Evolutionary conservation across 225 moss, liverwort and hornwort species (phyloP).

Genomic region (Physcomitrellopsis africana): DNA sequence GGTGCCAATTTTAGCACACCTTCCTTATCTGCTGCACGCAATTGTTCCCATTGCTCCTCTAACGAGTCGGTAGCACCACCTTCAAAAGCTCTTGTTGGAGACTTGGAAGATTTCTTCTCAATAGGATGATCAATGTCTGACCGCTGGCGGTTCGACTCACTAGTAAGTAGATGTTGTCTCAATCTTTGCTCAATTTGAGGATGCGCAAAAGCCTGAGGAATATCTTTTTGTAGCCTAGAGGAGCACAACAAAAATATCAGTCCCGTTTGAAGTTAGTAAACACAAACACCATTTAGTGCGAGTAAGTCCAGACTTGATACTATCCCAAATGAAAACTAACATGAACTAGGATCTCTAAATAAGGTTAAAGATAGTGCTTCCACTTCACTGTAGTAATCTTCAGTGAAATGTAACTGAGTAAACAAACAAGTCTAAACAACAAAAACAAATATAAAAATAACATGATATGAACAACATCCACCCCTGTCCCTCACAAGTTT

Average conservation of each 20-base stretch:
- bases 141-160: slow-evolving; percentile 30
- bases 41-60: slow-evolving; percentile 68
- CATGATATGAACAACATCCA: background rate
- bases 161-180: slow-evolving; percentile 39
- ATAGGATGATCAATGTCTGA: slow-evolving; percentile 29
- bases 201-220: slow-evolving; percentile 46
- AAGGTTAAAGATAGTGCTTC: background rate
- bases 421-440: background rate
- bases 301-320: slow-evolving; percentile 11
- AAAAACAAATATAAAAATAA: background rate
- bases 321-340: slow-evolving; percentile 21
- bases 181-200: slow-evolving; percentile 54
- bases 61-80: slow-evolving; percentile 33
- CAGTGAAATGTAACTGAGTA: background rate
- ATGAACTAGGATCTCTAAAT: slow-evolving; percentile 15
- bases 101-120: slow-evolving; percentile 23
- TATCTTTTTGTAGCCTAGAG: slow-evolving; percentile 42
- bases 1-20: slow-evolving; percentile 63
- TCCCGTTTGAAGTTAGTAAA: slow-evolving; percentile 5
- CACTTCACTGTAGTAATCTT: background rate
- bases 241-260: slow-evolving; percentile 30
- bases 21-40: slow-evolving; percentile 50
- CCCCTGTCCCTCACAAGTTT: background rate
- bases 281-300: slow-evolving; percentile 6
- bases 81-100: slow-evolving; percentile 23